Evolutionary conservation across 768 basidiomycete species (phyloP).

Genomic region (Suillus lakei): DNA sequence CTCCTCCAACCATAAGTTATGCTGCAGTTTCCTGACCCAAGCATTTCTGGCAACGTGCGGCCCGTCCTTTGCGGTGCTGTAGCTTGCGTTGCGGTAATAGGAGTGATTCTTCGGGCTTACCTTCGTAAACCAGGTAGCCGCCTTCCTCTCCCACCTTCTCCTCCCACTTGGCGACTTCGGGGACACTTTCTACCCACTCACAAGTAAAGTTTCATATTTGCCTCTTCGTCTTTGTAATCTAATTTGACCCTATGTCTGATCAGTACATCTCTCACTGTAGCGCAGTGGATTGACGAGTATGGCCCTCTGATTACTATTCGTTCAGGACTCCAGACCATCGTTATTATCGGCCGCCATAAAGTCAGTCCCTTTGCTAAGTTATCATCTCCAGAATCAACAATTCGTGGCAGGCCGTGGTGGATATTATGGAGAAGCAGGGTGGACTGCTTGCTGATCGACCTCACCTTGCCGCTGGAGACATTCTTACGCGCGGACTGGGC

Average conservation of each 20-base stretch:
- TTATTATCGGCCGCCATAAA: neutral
- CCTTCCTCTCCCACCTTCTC: neutral
- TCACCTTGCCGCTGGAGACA: neutral
- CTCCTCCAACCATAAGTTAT: neutral
- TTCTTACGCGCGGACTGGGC: neutral
- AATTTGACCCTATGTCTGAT: neutral
- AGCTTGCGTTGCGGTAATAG: neutral
- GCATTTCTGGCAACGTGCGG: neutral
- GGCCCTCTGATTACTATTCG: neutral
- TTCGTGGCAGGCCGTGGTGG: slow-evolving; percentile 28
- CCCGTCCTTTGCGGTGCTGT: neutral
- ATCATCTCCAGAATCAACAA: neutral
- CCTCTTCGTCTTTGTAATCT: neutral
- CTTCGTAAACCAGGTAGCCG: neutral
- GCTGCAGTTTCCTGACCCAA: neutral
- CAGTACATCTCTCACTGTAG: neutral
- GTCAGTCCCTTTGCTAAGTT: neutral
- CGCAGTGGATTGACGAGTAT: neutral
- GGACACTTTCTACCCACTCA: neutral
- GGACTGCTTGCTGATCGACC: slow-evolving; percentile 27
- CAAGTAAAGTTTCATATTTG: neutral
- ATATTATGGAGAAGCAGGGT: slow-evolving; percentile 63
- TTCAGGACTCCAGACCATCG: neutral
- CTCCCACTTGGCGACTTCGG: neutral
- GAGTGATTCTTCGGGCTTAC: neutral